Percentiles rank a stretch among this genome's conserved stretches.
Conservation (phyloP, 2,329 filamentous ascomycete species). For the Fusarium fracticaudum region DNA sequence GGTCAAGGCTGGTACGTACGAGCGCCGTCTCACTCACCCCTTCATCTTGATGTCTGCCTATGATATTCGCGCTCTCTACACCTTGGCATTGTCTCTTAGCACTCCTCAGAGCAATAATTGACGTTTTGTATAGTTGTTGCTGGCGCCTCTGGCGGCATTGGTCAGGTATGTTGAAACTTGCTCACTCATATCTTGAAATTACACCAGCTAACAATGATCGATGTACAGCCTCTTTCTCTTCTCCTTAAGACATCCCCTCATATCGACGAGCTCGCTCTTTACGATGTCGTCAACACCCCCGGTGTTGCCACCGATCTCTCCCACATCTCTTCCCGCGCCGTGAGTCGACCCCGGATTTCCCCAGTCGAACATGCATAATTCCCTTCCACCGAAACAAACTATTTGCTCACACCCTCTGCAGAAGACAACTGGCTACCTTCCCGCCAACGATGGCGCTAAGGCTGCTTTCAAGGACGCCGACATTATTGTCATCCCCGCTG, state of each 20-base stretch:
- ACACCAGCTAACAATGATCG: constrained; percentile 19
- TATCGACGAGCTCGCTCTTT: constrained; percentile 92
- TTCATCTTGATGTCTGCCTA: constrained; percentile 5
- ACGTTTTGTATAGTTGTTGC: constrained; percentile 72
- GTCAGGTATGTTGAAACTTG: constrained; percentile 73
- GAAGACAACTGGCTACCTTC: constrained; percentile 90
- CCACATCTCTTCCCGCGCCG: constrained; percentile 92
- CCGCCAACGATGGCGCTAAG: constrained; percentile 86
- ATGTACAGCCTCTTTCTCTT: constrained; percentile 85
- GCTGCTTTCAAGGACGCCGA: constrained; percentile 90
- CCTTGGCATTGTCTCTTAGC: background rate
- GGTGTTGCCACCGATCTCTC: constrained; percentile 96
- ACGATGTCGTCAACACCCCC: constrained; percentile 99
- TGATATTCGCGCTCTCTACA: background rate
- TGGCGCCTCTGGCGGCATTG: constrained; percentile 97
- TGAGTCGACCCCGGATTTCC: constrained; percentile 51
- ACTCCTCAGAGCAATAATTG: background rate
- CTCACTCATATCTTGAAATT: background rate
- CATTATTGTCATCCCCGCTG: constrained; percentile 96
- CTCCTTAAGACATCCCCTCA: constrained; percentile 91
- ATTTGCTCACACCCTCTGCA: constrained; percentile 53
- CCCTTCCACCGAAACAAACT: constrained; percentile 39
- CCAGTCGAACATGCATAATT: constrained; percentile 18
- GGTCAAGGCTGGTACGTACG: constrained; percentile 69
- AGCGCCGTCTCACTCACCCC: constrained; percentile 36